Evolutionary conservation across 805 yeast species (phyloP).

Genomic region (Sporopachydermia quercuum): DNA sequence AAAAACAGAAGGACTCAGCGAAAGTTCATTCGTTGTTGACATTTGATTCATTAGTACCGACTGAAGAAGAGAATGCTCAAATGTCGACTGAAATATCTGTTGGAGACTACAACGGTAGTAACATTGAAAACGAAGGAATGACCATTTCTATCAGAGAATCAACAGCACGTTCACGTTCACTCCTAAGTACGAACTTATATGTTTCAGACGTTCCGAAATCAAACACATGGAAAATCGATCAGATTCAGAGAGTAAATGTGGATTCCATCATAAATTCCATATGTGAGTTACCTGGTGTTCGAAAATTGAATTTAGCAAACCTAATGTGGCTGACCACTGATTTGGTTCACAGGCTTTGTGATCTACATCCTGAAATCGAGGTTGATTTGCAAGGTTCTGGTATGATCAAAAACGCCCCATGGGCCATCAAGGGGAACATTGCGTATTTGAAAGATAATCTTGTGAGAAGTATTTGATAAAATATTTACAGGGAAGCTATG

Average conservation of each 20-base stretch:
- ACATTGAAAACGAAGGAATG: too few relatives aligned
- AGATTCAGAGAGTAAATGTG: conserved; percentile 9
- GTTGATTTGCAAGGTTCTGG: conserved; percentile 34
- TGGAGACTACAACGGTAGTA: too few relatives aligned
- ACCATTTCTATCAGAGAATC: too few relatives aligned
- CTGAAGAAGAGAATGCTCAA: too few relatives aligned
- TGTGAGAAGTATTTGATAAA: background rate
- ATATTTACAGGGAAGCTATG: too few relatives aligned
- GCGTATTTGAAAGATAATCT: conserved; percentile 7
- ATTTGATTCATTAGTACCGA: too few relatives aligned
- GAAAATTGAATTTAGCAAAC: conserved; percentile 26
- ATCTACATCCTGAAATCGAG: conserved; percentile 18
- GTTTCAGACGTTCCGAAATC: conserved; percentile 22
- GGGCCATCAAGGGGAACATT: conserved; percentile 21
- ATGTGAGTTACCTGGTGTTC: conserved; percentile 17
- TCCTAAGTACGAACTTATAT: conserved; percentile 8
- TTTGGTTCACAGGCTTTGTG: conserved; percentile 18
- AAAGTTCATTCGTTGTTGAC: too few relatives aligned
- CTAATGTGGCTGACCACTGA: conserved; percentile 33
- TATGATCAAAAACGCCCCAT: conserved; percentile 29
- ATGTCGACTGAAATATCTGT: too few relatives aligned
- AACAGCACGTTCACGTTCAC: too few relatives aligned
- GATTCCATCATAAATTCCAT: conserved; percentile 3
- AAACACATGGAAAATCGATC: conserved; percentile 16
- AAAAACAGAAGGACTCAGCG: too few relatives aligned